Percentiles rank a stretch among this genome's conserved stretches.
These are phyloP conservation scores for Dalbergia cochinchinensis DNA, from an alignment of 306 rosid genomes.

Conservation along the genomic window DNA sequence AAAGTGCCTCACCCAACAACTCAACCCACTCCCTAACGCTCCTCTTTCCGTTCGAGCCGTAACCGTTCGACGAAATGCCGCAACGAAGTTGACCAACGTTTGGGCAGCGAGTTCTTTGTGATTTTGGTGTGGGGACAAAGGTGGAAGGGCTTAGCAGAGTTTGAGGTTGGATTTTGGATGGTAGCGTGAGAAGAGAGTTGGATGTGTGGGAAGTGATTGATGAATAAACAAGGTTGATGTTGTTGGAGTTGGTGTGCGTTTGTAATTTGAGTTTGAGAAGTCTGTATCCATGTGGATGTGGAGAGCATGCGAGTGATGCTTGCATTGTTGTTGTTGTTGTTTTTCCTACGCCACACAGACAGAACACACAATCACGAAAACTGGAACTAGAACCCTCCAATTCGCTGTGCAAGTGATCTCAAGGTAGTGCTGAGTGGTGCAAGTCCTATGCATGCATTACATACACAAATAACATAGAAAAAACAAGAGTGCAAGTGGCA, in stretches of 20 bases:
- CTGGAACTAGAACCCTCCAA: no score
- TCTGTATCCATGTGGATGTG: conserved; percentile 16
- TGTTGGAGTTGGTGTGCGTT: conserved; percentile 1
- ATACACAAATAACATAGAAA: no score
- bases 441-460: no score
- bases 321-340: conserved; percentile 51
- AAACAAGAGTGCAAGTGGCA: no score
- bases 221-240: conserved; percentile 34
- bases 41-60: conserved; percentile 45
- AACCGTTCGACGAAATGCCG: conserved; percentile 66
- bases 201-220: conserved; percentile 11
- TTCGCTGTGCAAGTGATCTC: no score
- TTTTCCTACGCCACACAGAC: background rate
- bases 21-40: conserved; percentile 70
- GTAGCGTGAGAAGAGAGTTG: background rate
- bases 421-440: no score
- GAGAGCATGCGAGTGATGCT: conserved; percentile 48
- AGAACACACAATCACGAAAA: no score
- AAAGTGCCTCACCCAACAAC: conserved; percentile 57
- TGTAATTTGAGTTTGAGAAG: conserved; percentile 43
- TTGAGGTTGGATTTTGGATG: conserved; percentile 32
- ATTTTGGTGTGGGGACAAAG: background rate
- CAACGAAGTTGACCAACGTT: conserved; percentile 49
- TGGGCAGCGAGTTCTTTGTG: background rate
- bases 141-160: background rate